Conservation (phyloP, 2,329 filamentous ascomycete genomes). For the Lachnellula occidentalis region DNA sequence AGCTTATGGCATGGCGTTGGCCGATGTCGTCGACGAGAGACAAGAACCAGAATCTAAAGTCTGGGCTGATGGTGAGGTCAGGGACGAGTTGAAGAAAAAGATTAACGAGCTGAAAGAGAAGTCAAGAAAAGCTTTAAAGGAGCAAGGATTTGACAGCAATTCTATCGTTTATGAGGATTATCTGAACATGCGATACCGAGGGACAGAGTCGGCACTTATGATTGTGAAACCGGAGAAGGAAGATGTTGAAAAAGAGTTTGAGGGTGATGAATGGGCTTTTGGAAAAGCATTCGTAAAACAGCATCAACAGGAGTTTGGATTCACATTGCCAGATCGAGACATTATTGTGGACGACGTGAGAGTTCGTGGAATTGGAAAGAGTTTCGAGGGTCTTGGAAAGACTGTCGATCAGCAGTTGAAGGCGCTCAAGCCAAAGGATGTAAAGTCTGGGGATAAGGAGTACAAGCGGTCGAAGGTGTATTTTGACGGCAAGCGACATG, state of each 20-base stretch:
- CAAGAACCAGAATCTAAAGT: constrained; percentile 69
- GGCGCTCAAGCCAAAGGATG: constrained; percentile 53
- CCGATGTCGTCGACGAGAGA: constrained; percentile 86
- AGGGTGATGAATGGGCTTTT: constrained; percentile 73
- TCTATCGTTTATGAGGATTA: constrained; percentile 86
- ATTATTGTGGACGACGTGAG: constrained; percentile 89
- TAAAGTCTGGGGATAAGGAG: constrained; percentile 44
- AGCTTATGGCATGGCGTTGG: constrained; percentile 87
- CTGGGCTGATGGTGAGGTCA: constrained; percentile 55
- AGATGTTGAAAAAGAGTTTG: constrained; percentile 54
- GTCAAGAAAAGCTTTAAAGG: constrained; percentile 59
- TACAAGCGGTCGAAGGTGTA: constrained; percentile 69
- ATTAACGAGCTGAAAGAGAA: constrained; percentile 76
- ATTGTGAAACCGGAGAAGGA: constrained; percentile 66
- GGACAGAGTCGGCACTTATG: constrained; percentile 89
- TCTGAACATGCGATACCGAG: constrained; percentile 87
- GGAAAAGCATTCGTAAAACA: constrained; percentile 79
- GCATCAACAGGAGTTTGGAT: constrained; percentile 89
- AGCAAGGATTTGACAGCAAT: constrained; percentile 72
- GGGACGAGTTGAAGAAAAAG: constrained; percentile 61
- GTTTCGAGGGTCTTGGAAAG: constrained; percentile 71
- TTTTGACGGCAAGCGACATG: constrained; percentile 72
- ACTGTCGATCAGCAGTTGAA: constrained; percentile 81
- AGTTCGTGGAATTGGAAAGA: constrained; percentile 83
- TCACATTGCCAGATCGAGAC: constrained; percentile 77